Evolutionary conservation across 1,139 yeast genomes (phyloP), one percentile per base, ranked within the genome.

Genomic region (Meyerozyma carpophila): DNA sequence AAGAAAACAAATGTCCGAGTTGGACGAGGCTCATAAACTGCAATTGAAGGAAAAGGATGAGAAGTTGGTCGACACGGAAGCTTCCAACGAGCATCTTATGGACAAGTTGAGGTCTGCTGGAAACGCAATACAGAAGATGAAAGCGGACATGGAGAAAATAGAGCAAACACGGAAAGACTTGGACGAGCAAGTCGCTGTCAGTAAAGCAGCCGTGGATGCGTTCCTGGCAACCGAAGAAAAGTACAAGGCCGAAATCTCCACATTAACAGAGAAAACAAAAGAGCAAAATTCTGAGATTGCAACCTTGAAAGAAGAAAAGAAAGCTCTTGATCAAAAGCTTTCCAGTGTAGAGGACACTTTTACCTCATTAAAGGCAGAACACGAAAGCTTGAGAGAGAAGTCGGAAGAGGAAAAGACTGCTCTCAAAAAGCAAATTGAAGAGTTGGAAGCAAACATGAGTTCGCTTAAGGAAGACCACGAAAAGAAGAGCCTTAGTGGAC

Each of bases 41-140:
- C 50, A 52, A 21, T 32, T 60, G 8, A 59, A 49, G 10, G 63
- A 59, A 20, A 41, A 65, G 13, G 52, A 56, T 32, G 59, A 48
- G 32, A 57, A 49, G 55, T 40, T 57, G 20, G 49, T 50, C 6
- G 74, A 71, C 9, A 49, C 62, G 4, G 69, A 69, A 41, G 73
- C 61, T 4, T 59, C 57, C 16, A 73, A 60, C 50, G 65, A 54
- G 40, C 74, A 57, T 53, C 60, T 63, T 29, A 65, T 75, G 70
- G 70, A 63, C 25, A 75, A 74, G 47, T 61, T 77, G 39, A 60
- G 77, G 41, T 58, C 76, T 5, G 80, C 80, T 8, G 77, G 79
- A 1, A 58, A 61, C 9, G 68, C 74, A 1, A 66, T 71, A 43
- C 77, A 69, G 52, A 73, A 63, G 10, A 45, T 75, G 45, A 73